Conservation (phyloP, 495 filamentous ascomycete genomes). For the Lineolata rhizophorae region DNA sequence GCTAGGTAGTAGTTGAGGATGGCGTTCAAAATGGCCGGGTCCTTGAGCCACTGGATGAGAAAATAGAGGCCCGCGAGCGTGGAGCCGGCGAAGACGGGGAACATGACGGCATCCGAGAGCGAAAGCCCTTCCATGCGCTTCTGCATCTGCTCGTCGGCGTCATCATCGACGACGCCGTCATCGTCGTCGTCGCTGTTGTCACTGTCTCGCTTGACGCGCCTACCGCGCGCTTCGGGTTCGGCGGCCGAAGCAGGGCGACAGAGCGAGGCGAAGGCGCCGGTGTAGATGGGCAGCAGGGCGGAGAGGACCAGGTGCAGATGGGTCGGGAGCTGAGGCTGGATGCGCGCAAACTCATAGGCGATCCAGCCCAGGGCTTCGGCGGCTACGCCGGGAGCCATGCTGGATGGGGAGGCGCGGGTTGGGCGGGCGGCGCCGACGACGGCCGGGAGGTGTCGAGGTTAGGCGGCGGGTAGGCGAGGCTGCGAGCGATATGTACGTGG, state of each 20-base stretch:
- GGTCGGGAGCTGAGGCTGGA: slow-evolving; percentile 36
- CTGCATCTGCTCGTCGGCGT: slow-evolving; percentile 22
- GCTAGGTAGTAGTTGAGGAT: slow-evolving; percentile 74
- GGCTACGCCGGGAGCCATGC: slow-evolving; percentile 24
- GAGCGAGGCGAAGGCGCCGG: slow-evolving; percentile 44
- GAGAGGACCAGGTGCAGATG: slow-evolving; percentile 45
- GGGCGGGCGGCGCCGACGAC: no score
- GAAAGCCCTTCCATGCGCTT: slow-evolving; percentile 52
- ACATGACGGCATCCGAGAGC: slow-evolving; percentile 65
- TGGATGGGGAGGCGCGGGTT: no score
- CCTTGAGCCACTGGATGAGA: slow-evolving; percentile 72
- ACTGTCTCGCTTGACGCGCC: slow-evolving; percentile 16
- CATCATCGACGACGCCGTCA: slow-evolving; percentile 36
- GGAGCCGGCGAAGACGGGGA: slow-evolving; percentile 59
- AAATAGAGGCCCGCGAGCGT: slow-evolving; percentile 64
- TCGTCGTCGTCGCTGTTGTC: slow-evolving; percentile 26
- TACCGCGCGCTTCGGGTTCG: no score
- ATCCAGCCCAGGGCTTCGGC: slow-evolving; percentile 26
- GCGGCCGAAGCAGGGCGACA: slow-evolving; percentile 63
- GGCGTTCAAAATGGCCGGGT: slow-evolving; percentile 62
- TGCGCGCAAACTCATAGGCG: slow-evolving; percentile 26
- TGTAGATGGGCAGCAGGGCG: slow-evolving; percentile 50
- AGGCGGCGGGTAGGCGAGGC: no score
- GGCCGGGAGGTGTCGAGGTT: no score
- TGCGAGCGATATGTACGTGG: no score